Conservation (phyloP, 2,329 filamentous ascomycete species). For the Plectosphaerella sp. region DNA sequence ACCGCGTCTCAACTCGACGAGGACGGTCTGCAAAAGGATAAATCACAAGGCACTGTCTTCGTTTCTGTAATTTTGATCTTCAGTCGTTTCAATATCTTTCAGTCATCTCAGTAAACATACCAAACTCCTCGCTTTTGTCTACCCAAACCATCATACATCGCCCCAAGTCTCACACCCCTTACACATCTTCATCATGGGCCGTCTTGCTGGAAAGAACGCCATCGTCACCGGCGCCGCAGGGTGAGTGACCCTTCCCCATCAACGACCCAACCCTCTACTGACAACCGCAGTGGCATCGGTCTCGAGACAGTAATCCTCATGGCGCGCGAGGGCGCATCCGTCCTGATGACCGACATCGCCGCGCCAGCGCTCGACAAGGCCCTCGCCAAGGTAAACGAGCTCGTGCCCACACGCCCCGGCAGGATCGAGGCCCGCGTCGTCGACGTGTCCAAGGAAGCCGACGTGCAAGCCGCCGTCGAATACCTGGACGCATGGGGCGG, state of each 20-base stretch:
- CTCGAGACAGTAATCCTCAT: slow-evolving; percentile 72
- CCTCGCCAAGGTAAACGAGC: slow-evolving; percentile 52
- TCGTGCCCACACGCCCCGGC: slow-evolving; percentile 42
- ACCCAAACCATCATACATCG: not conserved
- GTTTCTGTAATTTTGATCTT: not conserved
- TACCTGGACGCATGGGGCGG: slow-evolving; percentile 66
- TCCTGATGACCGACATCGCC: slow-evolving; percentile 69
- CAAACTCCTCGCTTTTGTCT: no score
- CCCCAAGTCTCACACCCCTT: not conserved
- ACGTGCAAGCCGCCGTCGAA: slow-evolving; percentile 57
- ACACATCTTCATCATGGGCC: no score
- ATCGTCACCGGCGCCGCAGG: slow-evolving; percentile 67
- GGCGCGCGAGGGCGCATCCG: slow-evolving; percentile 63
- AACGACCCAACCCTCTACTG: not conserved
- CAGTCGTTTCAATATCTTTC: not conserved
- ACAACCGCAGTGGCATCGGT: slow-evolving; percentile 57
- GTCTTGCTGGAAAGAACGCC: slow-evolving; percentile 24
- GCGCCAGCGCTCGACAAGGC: slow-evolving; percentile 59
- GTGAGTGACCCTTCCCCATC: slow-evolving; percentile 35
- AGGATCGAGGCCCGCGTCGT: slow-evolving; percentile 48
- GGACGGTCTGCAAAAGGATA: no score
- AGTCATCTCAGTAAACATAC: not conserved
- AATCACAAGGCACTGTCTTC: not conserved
- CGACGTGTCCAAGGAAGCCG: slow-evolving; percentile 66
- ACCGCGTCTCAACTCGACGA: no score